phyloP scores from a whole-genome alignment of 495 filamentous ascomycete genomes.

The Corynascus novoguineensis region DNA sequence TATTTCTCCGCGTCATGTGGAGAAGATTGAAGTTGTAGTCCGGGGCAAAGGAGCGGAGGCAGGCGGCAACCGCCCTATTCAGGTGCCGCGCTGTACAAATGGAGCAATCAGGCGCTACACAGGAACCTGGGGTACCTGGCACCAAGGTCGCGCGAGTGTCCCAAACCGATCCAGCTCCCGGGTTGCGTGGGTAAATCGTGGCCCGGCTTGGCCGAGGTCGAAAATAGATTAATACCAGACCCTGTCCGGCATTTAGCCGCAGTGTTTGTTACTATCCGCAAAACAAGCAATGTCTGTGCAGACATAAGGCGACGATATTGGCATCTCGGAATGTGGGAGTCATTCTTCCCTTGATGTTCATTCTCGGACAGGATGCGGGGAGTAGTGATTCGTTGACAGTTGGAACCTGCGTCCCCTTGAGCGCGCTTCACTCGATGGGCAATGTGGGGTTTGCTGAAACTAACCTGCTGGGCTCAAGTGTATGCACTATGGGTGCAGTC shows the following conservation, averaged over 20 bases:
- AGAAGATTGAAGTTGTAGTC: neutral
- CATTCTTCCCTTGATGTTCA: too few species aligned
- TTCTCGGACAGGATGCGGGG: too few species aligned
- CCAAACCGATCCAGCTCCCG: neutral
- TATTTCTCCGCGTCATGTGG: slow-evolving; percentile 2
- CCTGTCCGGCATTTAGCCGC: slow-evolving; percentile 7
- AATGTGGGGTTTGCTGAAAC: too few species aligned
- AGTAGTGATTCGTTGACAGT: too few species aligned
- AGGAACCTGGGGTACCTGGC: neutral
- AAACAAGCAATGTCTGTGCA: neutral
- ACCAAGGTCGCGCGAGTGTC: slow-evolving; percentile 1
- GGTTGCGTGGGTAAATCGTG: slow-evolving; percentile 8
- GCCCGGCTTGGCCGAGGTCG: neutral
- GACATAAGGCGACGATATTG: too few species aligned
- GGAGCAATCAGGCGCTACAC: neutral
- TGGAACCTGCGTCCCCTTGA: too few species aligned
- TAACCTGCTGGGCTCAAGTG: too few species aligned
- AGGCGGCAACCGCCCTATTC: neutral
- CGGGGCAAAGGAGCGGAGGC: slow-evolving; percentile 4
- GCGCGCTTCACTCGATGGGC: too few species aligned
- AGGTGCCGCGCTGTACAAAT: neutral
- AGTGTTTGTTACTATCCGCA: neutral
- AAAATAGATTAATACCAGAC: neutral
- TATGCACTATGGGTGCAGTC: too few species aligned
- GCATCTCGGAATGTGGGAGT: too few species aligned